Evolutionary conservation across 2,329 filamentous ascomycete genomes (phyloP).

Genomic region (Pseudogymnoascus sp.): DNA sequence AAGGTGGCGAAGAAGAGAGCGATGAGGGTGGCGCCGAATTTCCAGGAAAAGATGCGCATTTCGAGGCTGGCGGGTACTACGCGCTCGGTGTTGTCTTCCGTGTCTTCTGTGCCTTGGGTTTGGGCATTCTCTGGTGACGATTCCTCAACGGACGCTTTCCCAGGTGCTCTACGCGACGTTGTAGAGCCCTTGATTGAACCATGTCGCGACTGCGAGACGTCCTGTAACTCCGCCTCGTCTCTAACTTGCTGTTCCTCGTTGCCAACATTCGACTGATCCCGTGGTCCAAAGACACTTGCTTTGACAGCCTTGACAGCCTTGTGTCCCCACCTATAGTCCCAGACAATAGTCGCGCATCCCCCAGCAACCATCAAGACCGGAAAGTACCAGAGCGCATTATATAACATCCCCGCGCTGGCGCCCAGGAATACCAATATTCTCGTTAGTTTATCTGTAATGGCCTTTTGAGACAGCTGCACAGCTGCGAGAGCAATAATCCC

Average conservation of each 20-base stretch:
- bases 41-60: slow-evolving; percentile 34
- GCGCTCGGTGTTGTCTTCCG: not conserved
- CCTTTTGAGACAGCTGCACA: slow-evolving; percentile 56
- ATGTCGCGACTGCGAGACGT: not conserved
- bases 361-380: slow-evolving; percentile 51
- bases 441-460: slow-evolving; percentile 56
- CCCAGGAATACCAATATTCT: slow-evolving; percentile 55
- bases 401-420: slow-evolving; percentile 56
- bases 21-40: slow-evolving; percentile 36
- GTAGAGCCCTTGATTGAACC: not conserved
- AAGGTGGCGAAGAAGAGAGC: slow-evolving; percentile 47
- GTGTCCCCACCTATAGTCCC: slow-evolving; percentile 38
- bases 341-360: slow-evolving; percentile 44
- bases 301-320: not conserved
- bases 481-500: slow-evolving; percentile 64
- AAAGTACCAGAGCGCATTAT: slow-evolving; percentile 69
- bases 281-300: not conserved
- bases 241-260: not conserved
- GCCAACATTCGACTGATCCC: not conserved
- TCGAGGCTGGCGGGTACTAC: slow-evolving; percentile 15
- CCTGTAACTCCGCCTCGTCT: not conserved
- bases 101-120: not conserved
- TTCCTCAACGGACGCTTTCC: not conserved
- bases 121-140: not conserved
- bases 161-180: not conserved